Evolutionary conservation across 352 stramenopile genomes (phyloP).

Genomic region (Pythium inflatum): DNA sequence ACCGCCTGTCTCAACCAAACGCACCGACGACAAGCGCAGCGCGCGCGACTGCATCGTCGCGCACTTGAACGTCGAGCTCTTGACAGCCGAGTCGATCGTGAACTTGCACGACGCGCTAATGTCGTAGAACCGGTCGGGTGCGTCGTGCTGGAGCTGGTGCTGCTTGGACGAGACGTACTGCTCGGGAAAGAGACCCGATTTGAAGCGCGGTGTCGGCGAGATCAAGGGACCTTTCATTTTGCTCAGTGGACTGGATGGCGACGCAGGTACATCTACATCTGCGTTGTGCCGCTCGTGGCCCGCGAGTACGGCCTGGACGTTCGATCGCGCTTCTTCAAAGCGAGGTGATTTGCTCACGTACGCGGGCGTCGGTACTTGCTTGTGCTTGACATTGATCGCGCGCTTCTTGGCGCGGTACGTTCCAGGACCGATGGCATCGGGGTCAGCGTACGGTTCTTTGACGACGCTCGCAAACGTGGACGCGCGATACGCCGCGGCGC

Average conservation of each 20-base stretch:
- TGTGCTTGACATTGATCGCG: conserved; percentile 62
- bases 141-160: conserved; percentile 53
- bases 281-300: background rate
- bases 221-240: conserved; percentile 54
- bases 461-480: conserved; percentile 74
- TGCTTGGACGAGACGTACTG: conserved; percentile 73
- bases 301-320: conserved; percentile 52
- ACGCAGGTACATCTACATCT: background rate
- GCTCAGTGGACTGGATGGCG: conserved; percentile 29
- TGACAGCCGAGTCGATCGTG: conserved; percentile 62
- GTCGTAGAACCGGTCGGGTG: conserved; percentile 74
- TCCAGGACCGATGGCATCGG: conserved; percentile 57
- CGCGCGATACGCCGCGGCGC: conserved; percentile 62
- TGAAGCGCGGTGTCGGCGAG: conserved; percentile 71
- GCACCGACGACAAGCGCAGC: conserved; percentile 59
- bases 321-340: conserved; percentile 60
- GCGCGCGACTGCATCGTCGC: conserved; percentile 63
- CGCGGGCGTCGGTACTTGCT: conserved; percentile 55
- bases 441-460: conserved; percentile 72
- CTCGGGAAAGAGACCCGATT: conserved; percentile 70
- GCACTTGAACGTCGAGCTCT: conserved; percentile 70
- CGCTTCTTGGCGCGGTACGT: conserved; percentile 65
- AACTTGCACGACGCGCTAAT: conserved; percentile 75
- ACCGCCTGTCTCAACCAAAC: no score
- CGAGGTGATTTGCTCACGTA: conserved; percentile 62